Percentiles rank a stretch among this genome's conserved stretches.
Evolutionary conservation across 2,329 filamentous ascomycete species (phyloP).

Genomic region (Alternaria panax): DNA sequence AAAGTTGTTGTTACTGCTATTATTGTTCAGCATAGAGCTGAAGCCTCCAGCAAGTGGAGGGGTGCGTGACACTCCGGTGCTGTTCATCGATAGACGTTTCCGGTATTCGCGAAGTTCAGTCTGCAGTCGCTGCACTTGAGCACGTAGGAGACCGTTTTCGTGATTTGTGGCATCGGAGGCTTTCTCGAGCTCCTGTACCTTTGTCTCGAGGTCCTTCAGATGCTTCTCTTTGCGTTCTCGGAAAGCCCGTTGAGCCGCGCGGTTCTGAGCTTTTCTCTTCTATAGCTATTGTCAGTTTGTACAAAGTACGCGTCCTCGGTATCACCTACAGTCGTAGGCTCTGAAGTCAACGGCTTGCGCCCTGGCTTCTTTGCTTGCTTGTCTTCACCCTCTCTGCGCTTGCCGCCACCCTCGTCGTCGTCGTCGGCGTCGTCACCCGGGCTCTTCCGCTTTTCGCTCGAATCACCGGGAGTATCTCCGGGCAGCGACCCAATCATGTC

Average conservation of each 20-base stretch:
- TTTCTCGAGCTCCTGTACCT: conserved; percentile 74
- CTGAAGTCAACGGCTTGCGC: conserved; percentile 91
- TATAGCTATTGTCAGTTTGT: conserved; percentile 51
- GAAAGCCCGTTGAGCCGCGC: conserved; percentile 68
- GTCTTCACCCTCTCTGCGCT: conserved; percentile 81
- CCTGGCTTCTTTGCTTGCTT: conserved; percentile 95
- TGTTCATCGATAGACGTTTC: conserved; percentile 76
- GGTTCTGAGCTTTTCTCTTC: conserved; percentile 87
- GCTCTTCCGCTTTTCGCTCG: conserved; percentile 70
- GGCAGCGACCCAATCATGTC: conserved; percentile 81
- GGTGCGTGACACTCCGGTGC: conserved; percentile 55
- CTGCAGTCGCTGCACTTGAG: conserved; percentile 88
- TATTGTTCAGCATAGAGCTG: conserved; percentile 58
- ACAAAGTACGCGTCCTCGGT: conserved; percentile 8
- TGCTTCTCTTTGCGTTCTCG: conserved; percentile 70
- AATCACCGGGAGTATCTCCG: conserved; percentile 61
- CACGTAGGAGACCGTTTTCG: conserved; percentile 83
- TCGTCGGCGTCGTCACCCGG: conserved; percentile 71
- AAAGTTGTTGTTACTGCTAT: conserved; percentile 79
- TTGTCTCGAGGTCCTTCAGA: conserved; percentile 73
- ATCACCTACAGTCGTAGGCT: conserved; percentile 87
- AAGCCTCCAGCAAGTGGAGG: conserved; percentile 55
- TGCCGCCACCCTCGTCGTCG: conserved; percentile 71
- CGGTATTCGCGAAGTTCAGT: conserved; percentile 88
- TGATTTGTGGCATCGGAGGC: conserved; percentile 81